Conservation (phyloP, 1,284 basidiomycete species). For the Mycena sp. region DNA sequence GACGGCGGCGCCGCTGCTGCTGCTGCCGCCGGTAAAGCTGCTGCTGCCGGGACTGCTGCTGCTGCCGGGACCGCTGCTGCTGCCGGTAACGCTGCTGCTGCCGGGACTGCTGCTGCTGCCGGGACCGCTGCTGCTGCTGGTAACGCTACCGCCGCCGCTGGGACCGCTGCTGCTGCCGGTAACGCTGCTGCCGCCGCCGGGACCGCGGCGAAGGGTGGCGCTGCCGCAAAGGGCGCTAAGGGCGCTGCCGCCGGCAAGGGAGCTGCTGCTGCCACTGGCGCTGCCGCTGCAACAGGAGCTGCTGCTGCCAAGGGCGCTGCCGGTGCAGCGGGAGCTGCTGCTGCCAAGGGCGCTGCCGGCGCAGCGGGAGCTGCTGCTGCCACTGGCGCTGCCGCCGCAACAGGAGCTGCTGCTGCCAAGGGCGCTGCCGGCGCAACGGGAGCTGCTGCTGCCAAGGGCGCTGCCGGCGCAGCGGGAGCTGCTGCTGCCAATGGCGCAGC, state of each 20-base stretch:
- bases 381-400: constrained; percentile 28
- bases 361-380: constrained; percentile 24
- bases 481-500: constrained; percentile 22
- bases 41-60: background rate
- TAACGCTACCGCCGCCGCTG: constrained; percentile 43
- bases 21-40: background rate
- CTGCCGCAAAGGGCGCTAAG: constrained; percentile 11
- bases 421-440: too few relatives aligned
- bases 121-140: constrained; percentile 28
- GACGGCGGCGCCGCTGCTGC: constrained; percentile 36
- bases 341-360: constrained; percentile 26
- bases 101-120: too few relatives aligned
- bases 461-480: too few relatives aligned
- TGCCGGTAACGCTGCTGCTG: background rate
- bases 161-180: background rate
- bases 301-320: background rate
- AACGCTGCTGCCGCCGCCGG: constrained; percentile 23
- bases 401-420: constrained; percentile 24
- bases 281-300: constrained; percentile 30
- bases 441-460: too few relatives aligned
- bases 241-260: background rate
- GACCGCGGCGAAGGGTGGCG: constrained; percentile 31
- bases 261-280: constrained; percentile 42
- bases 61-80: constrained; percentile 2
- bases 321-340: constrained; percentile 28